A percentile compares a stretch with the other conserved stretches of the same genome.
Conservation (phyloP, 2,329 filamentous ascomycete species). For the Colletotrichum coccodes region DNA sequence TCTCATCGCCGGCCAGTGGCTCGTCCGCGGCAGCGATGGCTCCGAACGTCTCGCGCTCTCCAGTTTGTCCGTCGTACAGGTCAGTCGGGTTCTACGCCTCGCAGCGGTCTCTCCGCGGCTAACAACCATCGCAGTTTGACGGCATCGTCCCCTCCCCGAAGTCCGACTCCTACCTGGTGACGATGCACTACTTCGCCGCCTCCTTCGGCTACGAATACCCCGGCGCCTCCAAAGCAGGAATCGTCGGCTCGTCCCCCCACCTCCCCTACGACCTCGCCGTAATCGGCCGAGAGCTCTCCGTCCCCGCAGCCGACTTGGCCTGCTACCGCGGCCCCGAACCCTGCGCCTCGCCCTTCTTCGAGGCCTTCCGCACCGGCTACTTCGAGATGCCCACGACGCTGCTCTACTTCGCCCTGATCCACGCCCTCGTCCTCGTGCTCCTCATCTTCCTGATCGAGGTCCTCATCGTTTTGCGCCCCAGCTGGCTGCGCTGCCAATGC, state of each 20-base stretch:
- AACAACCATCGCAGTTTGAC: conserved; percentile 10
- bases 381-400: background rate
- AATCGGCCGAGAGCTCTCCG: conserved; percentile 14
- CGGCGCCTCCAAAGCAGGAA: conserved; percentile 1
- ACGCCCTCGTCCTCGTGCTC: background rate
- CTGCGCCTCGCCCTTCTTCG: conserved; percentile 28
- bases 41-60: conserved; percentile 11
- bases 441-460: background rate
- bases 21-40: background rate
- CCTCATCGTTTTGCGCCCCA: conserved; percentile 16
- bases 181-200: conserved; percentile 26
- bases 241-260: conserved; percentile 5
- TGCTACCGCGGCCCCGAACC: conserved; percentile 11
- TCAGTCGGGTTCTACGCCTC: background rate
- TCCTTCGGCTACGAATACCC: conserved; percentile 32
- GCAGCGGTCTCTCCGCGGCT: background rate
- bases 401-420: background rate
- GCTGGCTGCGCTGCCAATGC: conserved; percentile 28
- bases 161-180: conserved; percentile 19
- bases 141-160: conserved; percentile 22
- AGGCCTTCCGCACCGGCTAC: conserved; percentile 3
- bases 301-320: conserved; percentile 21
- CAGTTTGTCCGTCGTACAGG: conserved; percentile 13
- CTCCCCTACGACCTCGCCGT: conserved; percentile 23
- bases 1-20: conserved; percentile 17